Conservation (phyloP, 129 eudicot species). For the Pulicaria dysenterica region DNA sequence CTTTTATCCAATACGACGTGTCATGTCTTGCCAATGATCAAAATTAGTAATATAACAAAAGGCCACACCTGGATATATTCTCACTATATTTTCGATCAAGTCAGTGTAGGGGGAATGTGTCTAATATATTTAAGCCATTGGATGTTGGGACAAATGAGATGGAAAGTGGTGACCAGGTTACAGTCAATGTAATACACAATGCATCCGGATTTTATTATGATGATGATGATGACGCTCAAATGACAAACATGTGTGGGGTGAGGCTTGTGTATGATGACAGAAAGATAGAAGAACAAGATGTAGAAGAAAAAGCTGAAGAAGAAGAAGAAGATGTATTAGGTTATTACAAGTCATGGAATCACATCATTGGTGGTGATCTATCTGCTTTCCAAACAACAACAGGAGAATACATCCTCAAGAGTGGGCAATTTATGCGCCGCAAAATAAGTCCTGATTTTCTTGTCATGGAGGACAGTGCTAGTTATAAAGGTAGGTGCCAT, state of each 20-base stretch:
- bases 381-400: conserved; percentile 11
- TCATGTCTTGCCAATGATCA: neutral
- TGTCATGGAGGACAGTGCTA: neutral
- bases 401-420: conserved; percentile 15
- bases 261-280: conserved; percentile 20
- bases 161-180: conserved; percentile 16
- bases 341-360: conserved; percentile 30
- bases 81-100: neutral
- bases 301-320: too few species aligned
- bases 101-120: neutral
- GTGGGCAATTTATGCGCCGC: neutral
- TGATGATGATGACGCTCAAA: neutral
- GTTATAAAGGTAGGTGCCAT: neutral
- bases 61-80: conserved; percentile 3
- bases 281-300: too few species aligned
- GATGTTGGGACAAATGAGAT: conserved; percentile 23
- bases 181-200: neutral
- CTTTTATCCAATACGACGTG: neutral
- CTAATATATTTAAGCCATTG: conserved; percentile 15
- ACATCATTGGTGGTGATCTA: conserved; percentile 20
- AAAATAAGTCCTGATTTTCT: neutral
- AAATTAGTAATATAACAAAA: neutral
- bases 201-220: neutral
- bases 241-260: conserved; percentile 8
- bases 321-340: neutral